These are phyloP conservation scores for Sugiyamaella marilandica DNA, from an alignment of 805 yeast genomes.

Conservation along the genomic window DNA sequence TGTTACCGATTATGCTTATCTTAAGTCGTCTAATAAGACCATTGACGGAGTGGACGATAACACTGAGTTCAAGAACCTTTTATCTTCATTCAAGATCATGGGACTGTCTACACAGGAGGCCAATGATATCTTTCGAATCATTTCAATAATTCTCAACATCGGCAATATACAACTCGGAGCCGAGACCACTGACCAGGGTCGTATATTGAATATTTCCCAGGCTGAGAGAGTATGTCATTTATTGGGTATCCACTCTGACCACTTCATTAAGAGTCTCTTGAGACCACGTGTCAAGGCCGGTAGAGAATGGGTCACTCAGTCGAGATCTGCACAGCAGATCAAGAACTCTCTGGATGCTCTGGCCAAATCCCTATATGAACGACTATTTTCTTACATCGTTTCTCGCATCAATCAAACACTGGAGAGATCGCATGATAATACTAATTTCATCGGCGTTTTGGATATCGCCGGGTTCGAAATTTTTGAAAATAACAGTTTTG, in stretches of 20 bases:
- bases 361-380: constrained; percentile 81
- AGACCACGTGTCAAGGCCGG: constrained; percentile 91
- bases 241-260: constrained; percentile 56
- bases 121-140: constrained; percentile 53
- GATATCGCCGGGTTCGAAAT: constrained; percentile 98
- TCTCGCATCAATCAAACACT: constrained; percentile 68
- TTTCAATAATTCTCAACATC: constrained; percentile 74
- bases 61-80: constrained; percentile 57
- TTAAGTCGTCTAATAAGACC: constrained; percentile 48
- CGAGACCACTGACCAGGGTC: constrained; percentile 69
- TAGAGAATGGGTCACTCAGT: constrained; percentile 73
- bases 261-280: constrained; percentile 56
- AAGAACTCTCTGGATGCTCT: constrained; percentile 78
- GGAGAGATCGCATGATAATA: constrained; percentile 37
- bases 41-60: constrained; percentile 77
- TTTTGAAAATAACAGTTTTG: constrained; percentile 91
- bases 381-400: constrained; percentile 73
- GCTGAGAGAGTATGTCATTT: constrained; percentile 51
- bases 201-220: constrained; percentile 48
- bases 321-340: constrained; percentile 75
- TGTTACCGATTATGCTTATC: constrained; percentile 50
- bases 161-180: constrained; percentile 79
- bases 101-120: constrained; percentile 55
- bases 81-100: constrained; percentile 65
- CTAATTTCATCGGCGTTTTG: constrained; percentile 70